Conservation (phyloP, 2,329 filamentous ascomycete species). For the Xenosphaeropsis pyriputrescens region DNA sequence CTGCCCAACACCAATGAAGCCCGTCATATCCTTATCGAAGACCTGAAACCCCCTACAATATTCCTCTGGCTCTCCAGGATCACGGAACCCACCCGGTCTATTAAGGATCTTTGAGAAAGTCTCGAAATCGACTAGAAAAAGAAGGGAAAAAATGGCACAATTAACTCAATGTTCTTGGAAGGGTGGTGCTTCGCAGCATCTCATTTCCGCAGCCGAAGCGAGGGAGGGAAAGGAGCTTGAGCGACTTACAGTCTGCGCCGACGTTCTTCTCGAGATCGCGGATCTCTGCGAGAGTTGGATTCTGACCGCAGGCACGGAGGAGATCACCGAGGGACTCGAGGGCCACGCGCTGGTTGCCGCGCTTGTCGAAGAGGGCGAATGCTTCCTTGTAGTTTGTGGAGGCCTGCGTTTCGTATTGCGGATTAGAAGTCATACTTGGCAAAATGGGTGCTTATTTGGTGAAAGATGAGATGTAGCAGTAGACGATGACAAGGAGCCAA, state of each 20-base stretch:
- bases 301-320: slow-evolving; percentile 92
- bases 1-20: slow-evolving; percentile 94
- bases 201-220: background rate
- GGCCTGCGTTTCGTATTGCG: slow-evolving; percentile 33
- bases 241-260: slow-evolving; percentile 73
- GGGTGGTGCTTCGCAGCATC: slow-evolving; percentile 3
- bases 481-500: too few species aligned
- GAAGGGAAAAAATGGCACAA: too few species aligned
- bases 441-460: too few species aligned
- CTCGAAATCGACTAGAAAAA: slow-evolving; percentile 76
- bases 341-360: slow-evolving; percentile 83
- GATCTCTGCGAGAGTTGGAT: slow-evolving; percentile 90
- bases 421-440: slow-evolving; percentile 10
- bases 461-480: too few species aligned
- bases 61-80: slow-evolving; percentile 93
- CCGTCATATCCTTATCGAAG: slow-evolving; percentile 98
- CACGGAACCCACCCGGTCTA: slow-evolving; percentile 93
- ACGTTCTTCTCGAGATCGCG: slow-evolving; percentile 80
- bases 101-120: slow-evolving; percentile 94
- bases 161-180: too few species aligned
- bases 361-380: slow-evolving; percentile 99
- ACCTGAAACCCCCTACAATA: slow-evolving; percentile 99
- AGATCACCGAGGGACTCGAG: slow-evolving; percentile 83
- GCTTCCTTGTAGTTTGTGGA: slow-evolving; percentile 99
- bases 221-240: background rate